phyloP scores from a whole-genome alignment of 1,284 basidiomycete species.

The Porodaedalea pini region DNA sequence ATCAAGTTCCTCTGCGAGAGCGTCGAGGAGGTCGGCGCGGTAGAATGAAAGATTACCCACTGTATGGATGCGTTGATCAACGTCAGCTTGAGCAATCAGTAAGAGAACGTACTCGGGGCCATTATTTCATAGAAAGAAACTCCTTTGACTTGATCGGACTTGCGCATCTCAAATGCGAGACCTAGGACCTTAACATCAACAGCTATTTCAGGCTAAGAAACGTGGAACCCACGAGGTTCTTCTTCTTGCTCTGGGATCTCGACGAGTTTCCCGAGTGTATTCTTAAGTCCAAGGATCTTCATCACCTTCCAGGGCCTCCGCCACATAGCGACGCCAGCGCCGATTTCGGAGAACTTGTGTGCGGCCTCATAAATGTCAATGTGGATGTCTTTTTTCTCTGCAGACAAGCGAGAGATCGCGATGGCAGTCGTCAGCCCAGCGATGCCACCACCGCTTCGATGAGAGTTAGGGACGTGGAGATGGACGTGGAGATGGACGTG shows the following conservation, averaged over 20 bases:
- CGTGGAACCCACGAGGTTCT: constrained; percentile 1
- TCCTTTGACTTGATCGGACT: constrained; percentile 34
- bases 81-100: no score
- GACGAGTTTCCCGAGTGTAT: constrained; percentile 13
- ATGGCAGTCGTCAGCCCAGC: constrained; percentile 38
- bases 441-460: constrained; percentile 40
- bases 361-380: constrained; percentile 41
- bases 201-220: background rate
- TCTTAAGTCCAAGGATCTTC: constrained; percentile 30
- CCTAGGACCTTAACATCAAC: constrained; percentile 18
- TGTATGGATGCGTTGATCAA: constrained; percentile 23
- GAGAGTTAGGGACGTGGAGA: no score
- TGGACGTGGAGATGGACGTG: background rate
- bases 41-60: constrained; percentile 38
- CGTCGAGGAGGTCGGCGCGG: constrained; percentile 42
- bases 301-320: constrained; percentile 34
- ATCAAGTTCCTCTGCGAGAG: constrained; percentile 35
- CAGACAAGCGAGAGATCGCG: constrained; percentile 31
- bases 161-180: constrained; percentile 33
- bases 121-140: no score
- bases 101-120: no score
- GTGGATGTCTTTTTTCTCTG: constrained; percentile 27
- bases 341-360: constrained; percentile 33
- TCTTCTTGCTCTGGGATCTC: background rate
- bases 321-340: constrained; percentile 38